Evolutionary conservation across 345 rosid species (phyloP), one percentile per base, ranked within the genome.

Genomic region (Camelina neglecta): DNA sequence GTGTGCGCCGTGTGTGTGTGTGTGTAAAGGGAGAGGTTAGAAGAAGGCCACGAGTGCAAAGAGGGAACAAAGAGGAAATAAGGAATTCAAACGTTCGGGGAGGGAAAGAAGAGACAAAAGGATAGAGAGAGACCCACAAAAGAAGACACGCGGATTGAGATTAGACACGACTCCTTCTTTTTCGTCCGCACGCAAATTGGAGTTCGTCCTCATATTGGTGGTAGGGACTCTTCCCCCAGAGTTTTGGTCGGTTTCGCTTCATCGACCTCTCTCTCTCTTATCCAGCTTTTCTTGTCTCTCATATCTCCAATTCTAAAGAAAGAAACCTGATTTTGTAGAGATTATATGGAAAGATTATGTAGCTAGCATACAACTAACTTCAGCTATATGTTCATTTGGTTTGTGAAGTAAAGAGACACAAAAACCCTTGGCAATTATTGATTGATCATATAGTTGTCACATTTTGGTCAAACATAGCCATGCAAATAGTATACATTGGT

Each of bases 171-270:
- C 39, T 60, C 74, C 62, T 60, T 69, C 62, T 49, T 68, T 51
- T 50, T 36, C 67, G 21, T 33, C 69, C 56, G 69, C 69, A 75
- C 29, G 63, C 74, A 61, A 42, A 36, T 59, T 67, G 0, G 49
- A 35, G 38, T 16, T 68, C 73, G 73, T 38, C 73, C 73, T 66
- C 73, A 75, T 39, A 42, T 45, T 60, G 5, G 18, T 69, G 69
- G 74, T 67, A 42, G 69, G 70, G 64, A 10, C 74, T 68, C 45
- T 74, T 59, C 59, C 36, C 49, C 63, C 73, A 38, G 26, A 75
- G 79, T 60, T 67, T 75, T 75, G 63, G 74, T 75, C 69, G 74
- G 74, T 60, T 68, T 60, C 74, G 20, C 10, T 60, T 75, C 69
- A 75, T 41, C 18, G 13, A 8, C 21, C 64, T 54, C 54, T 26